A percentile compares a stretch with the other conserved stretches of the same genome.
Conservation (phyloP, 2,329 filamentous ascomycete species). For the Plenodomus lindquistii region DNA sequence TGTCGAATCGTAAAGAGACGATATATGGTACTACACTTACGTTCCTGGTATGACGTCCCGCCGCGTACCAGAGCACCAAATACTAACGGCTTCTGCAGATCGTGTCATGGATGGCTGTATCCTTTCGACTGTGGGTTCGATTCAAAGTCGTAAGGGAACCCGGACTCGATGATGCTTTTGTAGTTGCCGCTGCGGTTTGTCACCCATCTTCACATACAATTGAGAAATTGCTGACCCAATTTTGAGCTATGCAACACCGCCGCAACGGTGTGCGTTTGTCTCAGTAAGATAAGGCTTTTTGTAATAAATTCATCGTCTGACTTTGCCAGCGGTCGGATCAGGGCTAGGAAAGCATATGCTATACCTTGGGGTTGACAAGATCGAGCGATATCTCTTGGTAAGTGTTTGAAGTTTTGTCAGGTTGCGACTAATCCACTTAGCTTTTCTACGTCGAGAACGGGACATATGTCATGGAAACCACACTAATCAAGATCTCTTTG, state of each 20-base stretch:
- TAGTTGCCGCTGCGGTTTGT: conserved; percentile 35
- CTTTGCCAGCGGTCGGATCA: conserved; percentile 27
- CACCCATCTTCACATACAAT: not conserved
- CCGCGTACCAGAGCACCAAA: not conserved
- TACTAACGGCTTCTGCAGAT: conserved; percentile 21
- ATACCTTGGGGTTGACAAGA: conserved; percentile 17
- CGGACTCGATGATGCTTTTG: conserved; percentile 43
- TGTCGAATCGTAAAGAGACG: conserved; percentile 30
- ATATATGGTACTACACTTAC: conserved; percentile 30
- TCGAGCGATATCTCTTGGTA: conserved; percentile 23
- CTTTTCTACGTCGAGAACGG: conserved; percentile 34
- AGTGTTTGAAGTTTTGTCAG: not conserved
- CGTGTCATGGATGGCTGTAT: conserved; percentile 32
- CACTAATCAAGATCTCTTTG: conserved; percentile 42
- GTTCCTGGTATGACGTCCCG: conserved; percentile 26
- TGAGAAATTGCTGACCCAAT: conserved; percentile 1
- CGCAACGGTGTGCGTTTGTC: conserved; percentile 27
- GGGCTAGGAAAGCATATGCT: conserved; percentile 42
- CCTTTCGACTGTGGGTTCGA: conserved; percentile 34
- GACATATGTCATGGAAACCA: conserved; percentile 35
- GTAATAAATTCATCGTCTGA: conserved; percentile 5
- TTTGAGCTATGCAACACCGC: conserved; percentile 29
- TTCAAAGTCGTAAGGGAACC: conserved; percentile 33
- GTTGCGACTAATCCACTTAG: conserved; percentile 10
- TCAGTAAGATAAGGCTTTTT: conserved; percentile 18